Percentiles rank a stretch among this genome's conserved stretches.
phyloP scores from a whole-genome alignment of 306 rosid genomes.

The Cyclanthera cordifolia region DNA sequence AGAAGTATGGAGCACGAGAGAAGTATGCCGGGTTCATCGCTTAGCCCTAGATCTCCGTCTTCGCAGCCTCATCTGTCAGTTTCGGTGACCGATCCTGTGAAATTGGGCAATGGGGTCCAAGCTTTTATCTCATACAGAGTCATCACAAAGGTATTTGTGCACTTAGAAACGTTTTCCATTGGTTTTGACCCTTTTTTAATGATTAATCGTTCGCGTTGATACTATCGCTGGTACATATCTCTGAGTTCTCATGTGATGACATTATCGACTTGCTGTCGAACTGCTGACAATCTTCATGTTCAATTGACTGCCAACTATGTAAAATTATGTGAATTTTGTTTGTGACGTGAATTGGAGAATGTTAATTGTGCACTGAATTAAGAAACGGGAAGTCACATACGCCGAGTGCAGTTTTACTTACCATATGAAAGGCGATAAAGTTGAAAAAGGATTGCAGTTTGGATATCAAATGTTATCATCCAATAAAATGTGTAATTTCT shows the following conservation, averaged over 20 bases:
- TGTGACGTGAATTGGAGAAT: neutral
- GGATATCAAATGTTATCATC: neutral
- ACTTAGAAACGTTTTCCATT: neutral
- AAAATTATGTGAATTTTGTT: neutral
- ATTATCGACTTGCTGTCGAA: neutral
- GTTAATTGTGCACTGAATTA: neutral
- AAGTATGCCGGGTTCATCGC: slow-evolving; percentile 47
- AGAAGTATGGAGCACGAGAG: slow-evolving; percentile 56
- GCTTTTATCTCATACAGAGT: slow-evolving; percentile 92
- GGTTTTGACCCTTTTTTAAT: neutral
- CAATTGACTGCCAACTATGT: neutral
- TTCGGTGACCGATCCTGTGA: slow-evolving; percentile 85
- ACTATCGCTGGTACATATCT: neutral
- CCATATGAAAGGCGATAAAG: neutral
- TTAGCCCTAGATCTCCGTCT: slow-evolving; percentile 92
- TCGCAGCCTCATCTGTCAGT: slow-evolving; percentile 76
- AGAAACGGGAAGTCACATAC: neutral
- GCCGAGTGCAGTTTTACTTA: neutral
- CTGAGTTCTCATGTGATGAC: neutral
- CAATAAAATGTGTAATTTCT: neutral
- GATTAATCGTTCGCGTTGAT: neutral
- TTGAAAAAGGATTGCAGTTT: slow-evolving; percentile 1
- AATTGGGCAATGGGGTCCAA: slow-evolving; percentile 98
- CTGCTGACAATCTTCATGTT: neutral
- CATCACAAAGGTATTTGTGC: slow-evolving; percentile 51